Percentiles rank a stretch among this genome's conserved stretches.
These are phyloP conservation scores for Aschersonia sp. DNA, from an alignment of 2,329 filamentous ascomycete genomes.

Conservation along the genomic window DNA sequence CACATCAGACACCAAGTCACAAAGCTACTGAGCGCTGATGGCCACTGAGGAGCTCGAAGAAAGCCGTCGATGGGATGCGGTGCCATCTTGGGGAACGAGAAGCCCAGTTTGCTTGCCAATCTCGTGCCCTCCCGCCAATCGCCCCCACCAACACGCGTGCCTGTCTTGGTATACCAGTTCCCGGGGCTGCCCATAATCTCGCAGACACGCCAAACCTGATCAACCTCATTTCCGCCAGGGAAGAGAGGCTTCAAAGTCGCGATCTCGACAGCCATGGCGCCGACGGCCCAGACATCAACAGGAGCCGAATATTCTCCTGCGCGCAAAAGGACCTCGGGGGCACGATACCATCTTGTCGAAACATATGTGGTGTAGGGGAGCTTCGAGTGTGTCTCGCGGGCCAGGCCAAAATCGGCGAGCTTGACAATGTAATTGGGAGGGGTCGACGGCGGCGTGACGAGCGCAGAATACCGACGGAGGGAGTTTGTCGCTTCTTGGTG, in stretches of 20 bases:
- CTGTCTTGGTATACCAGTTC: conserved; percentile 92
- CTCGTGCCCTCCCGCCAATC: conserved; percentile 94
- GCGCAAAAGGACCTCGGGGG: conserved; percentile 82
- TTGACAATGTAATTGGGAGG: conserved; percentile 92
- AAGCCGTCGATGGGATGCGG: conserved; percentile 94
- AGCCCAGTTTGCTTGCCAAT: conserved; percentile 88
- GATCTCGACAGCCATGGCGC: conserved; percentile 96
- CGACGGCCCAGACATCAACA: conserved; percentile 96
- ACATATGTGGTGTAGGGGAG: conserved; percentile 96
- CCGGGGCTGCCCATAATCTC: conserved; percentile 99
- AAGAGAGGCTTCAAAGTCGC: conserved; percentile 94
- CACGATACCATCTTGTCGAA: conserved; percentile 94
- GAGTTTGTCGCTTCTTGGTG: conserved; percentile 69
- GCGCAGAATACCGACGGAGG: conserved; percentile 81
- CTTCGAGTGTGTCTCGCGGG: conserved; percentile 93
- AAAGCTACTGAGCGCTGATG: conserved; percentile 71
- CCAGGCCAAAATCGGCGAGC: conserved; percentile 94
- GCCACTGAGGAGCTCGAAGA: conserved; percentile 82
- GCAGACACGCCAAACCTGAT: conserved; percentile 96
- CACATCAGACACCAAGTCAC: conserved; percentile 99
- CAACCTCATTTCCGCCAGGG: conserved; percentile 93
- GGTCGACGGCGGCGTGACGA: conserved; percentile 89
- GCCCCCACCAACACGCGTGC: conserved; percentile 75
- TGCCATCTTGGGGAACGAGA: conserved; percentile 99
- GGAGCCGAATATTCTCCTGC: conserved; percentile 95